These are phyloP conservation scores for Xylaria sp. DNA, from an alignment of 2,329 filamentous ascomycete genomes.

Conservation along the genomic window DNA sequence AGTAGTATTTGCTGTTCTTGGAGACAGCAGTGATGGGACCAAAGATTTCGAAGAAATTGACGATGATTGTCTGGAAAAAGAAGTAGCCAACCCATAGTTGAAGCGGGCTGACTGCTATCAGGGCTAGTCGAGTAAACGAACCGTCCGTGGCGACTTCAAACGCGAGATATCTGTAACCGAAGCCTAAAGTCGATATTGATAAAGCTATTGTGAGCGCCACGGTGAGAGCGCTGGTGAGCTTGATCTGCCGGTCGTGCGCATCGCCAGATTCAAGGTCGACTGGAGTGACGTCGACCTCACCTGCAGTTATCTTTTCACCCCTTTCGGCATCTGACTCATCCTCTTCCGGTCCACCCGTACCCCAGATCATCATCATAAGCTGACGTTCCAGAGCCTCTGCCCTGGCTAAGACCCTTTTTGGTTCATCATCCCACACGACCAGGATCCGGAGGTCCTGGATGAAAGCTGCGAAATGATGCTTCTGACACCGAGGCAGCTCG, in stretches of 20 bases:
- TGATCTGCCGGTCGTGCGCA: conserved; percentile 42
- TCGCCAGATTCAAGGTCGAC: conserved; percentile 38
- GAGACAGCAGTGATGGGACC: conserved; percentile 44
- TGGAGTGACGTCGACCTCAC: conserved; percentile 40
- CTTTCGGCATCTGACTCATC: conserved; percentile 41
- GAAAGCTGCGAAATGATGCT: conserved; percentile 62
- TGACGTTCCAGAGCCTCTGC: conserved; percentile 47
- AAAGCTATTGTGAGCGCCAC: conserved; percentile 49
- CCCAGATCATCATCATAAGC: conserved; percentile 56
- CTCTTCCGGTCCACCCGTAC: conserved; percentile 36
- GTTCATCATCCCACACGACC: conserved; percentile 61
- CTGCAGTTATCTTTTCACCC: conserved; percentile 25
- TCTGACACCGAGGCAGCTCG: conserved; percentile 53
- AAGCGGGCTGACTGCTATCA: conserved; percentile 46
- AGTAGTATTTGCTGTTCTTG: conserved; percentile 44
- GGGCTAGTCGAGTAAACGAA: conserved; percentile 48
- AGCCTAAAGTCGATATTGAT: conserved; percentile 47
- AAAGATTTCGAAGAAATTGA: conserved; percentile 45
- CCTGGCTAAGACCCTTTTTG: conserved; percentile 48
- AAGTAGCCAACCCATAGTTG: conserved; percentile 53
- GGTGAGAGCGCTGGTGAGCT: conserved; percentile 51
- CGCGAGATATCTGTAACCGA: conserved; percentile 51
- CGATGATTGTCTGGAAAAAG: conserved; percentile 48
- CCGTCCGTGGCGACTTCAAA: conserved; percentile 50
- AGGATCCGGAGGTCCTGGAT: conserved; percentile 52